Base-by-base conservation (phyloP, 805 yeast species). In the Saccharomycopsis schoenii region DNA sequence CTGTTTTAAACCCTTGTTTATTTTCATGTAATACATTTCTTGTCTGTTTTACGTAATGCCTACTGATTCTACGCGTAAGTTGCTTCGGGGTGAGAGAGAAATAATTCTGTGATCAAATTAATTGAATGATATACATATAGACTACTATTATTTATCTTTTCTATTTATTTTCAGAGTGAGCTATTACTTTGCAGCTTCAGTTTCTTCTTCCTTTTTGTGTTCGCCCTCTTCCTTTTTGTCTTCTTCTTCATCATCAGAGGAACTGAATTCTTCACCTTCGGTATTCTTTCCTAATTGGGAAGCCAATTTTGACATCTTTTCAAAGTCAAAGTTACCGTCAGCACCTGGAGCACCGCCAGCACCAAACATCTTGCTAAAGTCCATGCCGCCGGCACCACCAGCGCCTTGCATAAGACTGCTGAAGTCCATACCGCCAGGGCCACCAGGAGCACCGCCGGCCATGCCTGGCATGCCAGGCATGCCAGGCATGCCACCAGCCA, bases 341-440 rank as follows among this genome's bases (percentile, higher is more conserved):
- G 66, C 73, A 42, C 69, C 70, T 58, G 68, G 71, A n/a, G 69
- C 72, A 34, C 68, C 69, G 50, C 65, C 65, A 14, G 65, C 8
- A 21, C 60, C 65, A 52, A 66, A 66, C 55, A 70, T 58, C 39
- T 66, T 56, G 29, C 64, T 61, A 12, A 65, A 21, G 34, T 61
- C 67, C 17, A 62, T 63, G 9, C 61, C 67, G 14, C 58, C 67
- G 43, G 68, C 64, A 54, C 61, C 63, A 12, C 71, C 74, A 8
- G 66, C 67, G 37, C 70, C 71, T 25, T 61, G 63, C 43, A 58
- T 57, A 36, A 55, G 59, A 19, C 40, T 19, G 64, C 72, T 66
- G 64, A 67, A 60, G 61, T 68, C 74, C 67, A 68, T 34, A 63
- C 75, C 76, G 58, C 74, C 73, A 24, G 70, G 66, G 34, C 77